Evolutionary conservation across 1,139 yeast genomes (phyloP), one percentile per base, ranked within the genome.

Genomic region (Ogataea hybrid): DNA sequence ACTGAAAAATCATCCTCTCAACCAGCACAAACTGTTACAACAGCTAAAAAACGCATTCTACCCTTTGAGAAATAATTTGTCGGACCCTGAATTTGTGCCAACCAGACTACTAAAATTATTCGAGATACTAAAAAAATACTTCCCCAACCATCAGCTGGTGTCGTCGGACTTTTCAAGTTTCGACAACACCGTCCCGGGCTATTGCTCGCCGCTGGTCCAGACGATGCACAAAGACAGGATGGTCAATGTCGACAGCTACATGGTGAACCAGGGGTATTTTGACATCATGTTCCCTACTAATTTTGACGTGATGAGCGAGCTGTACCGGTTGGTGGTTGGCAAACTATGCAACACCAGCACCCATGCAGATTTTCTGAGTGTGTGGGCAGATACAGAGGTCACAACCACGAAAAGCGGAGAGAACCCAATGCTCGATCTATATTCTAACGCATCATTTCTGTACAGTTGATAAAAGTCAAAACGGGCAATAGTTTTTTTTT

Each of bases 231-330:
- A 80, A 46, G 79, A 80, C 46, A 70, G 71, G 44, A 84, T 83
- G 81, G 74, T 85, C 3, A 84, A 86, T 36, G 76, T 81, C 0
- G 70, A 81, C 27, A 79, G 92, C 0, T 86, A 82, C 59, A 82
- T 87, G 92, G 84, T 79, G 10, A 72, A 83, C 35, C 95, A 85
- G 58, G 96, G 96, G 0, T 84, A 74, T 54, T 87, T 86, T 59
- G 95, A 87, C 61, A 87, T 88, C 39, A 79, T 86, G 82, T 87
- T 87, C 58, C 87, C 95, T 6, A 87, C 96, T 0, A 85, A 87
- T 56, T 88, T 88, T 60, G 67, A 68, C 7, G 63, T 79, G 12
- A 79, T 84, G 4, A 71, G 79, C 35, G 81, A 79, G 42, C 49
- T 87, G 48, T 88, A 88, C 57, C 68, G 69, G 22, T 77, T 76